Base-by-base conservation (phyloP, 1,139 yeast genomes). In the Ogataea hybrid region DNA sequence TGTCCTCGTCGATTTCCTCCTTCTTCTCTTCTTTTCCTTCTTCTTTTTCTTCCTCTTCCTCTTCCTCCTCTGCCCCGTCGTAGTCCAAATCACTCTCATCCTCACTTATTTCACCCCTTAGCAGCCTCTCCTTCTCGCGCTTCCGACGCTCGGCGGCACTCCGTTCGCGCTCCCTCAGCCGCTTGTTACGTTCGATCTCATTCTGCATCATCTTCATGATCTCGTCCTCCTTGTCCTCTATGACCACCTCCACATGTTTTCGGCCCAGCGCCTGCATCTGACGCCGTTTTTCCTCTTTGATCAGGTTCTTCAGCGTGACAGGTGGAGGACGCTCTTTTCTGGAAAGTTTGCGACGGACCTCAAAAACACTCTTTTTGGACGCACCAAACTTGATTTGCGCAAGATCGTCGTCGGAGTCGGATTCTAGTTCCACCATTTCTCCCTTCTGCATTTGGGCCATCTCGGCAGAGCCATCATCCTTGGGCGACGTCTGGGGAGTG, bases 401-500 rank as follows among this genome's bases (percentile, higher is more conserved):
- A 29, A 40, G 27, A 20, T 48, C 51, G 29, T 47, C 51, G 18
- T 47, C 50, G 4, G 56, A 52, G 28, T 47, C 59, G 11, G 48
- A 44, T 23, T 53, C 61, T 5, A 53, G 43, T 9, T 41, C 45
- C 12, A 52, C 32, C 14, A 46, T 28, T 21, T 35, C 38, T n/a
- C 18, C 21, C 15, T 35, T 27, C 10, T 10, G 15, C 10, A 11
- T 28, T 33, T 20, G 29, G 11, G 14, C 11, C 5, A 11, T 10
- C 11, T 22, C 28, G 10, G n/a, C 3, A 9, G 7, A 15, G 2
- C 34, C 38, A 7, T 30, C 37, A 25, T 48, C 46, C 28, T 45
- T 46, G 6, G 57, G 57, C 4, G 55, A 52, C 18, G 57, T 48
- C 3, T 29, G 20, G 0, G 57, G 56, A 4, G 54, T 45, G 15